Base-by-base conservation (phyloP, 208 protist species). In the Trypanosoma conorhini region DNA sequence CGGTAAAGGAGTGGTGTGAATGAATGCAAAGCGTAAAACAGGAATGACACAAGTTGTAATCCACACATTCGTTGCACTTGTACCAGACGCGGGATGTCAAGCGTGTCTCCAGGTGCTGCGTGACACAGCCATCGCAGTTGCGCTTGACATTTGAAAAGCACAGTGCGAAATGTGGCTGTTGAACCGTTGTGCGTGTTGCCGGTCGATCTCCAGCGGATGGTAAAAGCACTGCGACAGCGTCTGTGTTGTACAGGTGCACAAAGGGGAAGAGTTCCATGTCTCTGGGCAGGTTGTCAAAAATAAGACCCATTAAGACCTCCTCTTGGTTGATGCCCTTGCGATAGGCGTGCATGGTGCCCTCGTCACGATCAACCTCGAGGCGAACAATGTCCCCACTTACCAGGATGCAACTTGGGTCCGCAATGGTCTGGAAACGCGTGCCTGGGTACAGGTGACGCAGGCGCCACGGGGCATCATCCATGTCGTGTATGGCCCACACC, bases 401-500 rank as follows among this genome's bases (percentile, higher is more conserved):
- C 72, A 97, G 80, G 56, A 93, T 91, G 80, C 88, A 95, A 42
- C 79, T 86, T 24, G 89, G 89, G 40, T 97, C 89, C 12, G 85
- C 83, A 5, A 81, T 76, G 51, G 87, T 84, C 9, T 80, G 81
- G 48, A 96, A 92, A 26, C 72, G 66, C 17, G 81, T 83, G 28
- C 78, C 67, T 21, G 81, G 46, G 67, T 77, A 77, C 51, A 97
- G 67, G 70, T 97, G 89, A 10, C 84, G 82, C 62, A 95, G 76
- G 12, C 92, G 73, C 89, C 92, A 97, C 21, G 87, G 82, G 0
- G 83, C 63, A 67, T 94, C 89, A 62, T 97, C 92, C 86, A 94
- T 92, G 68, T 97, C 92, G 54, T 95, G 92, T 46, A 97, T 69
- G 30, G 88, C 92, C 92, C 92, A 97, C 70, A 94, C 88, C 61